Conservation (phyloP, 2,329 filamentous ascomycete genomes). For the Microdochium trichocladiopsis region DNA sequence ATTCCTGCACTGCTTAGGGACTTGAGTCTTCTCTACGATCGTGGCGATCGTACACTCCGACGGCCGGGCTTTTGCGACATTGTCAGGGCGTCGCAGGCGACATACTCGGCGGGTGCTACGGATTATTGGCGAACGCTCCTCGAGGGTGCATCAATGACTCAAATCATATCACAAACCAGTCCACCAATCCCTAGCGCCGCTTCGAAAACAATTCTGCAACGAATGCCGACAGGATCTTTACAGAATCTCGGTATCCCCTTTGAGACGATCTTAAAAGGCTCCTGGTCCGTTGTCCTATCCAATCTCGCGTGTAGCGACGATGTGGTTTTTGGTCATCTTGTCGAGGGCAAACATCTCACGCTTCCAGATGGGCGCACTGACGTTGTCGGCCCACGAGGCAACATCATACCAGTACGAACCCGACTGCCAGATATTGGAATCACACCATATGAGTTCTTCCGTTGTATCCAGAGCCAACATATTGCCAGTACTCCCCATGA, state of each 20-base stretch:
- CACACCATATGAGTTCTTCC: slow-evolving; percentile 41
- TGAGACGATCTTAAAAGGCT: slow-evolving; percentile 47
- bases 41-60: slow-evolving; percentile 19
- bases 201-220: slow-evolving; percentile 30
- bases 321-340: slow-evolving; percentile 48
- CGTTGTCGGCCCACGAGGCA: slow-evolving; percentile 39
- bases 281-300: slow-evolving; percentile 49
- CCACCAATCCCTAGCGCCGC: slow-evolving; percentile 30
- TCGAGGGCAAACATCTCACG: slow-evolving; percentile 37
- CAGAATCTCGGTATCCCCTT: slow-evolving; percentile 37
- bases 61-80: slow-evolving; percentile 41
- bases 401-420: slow-evolving; percentile 41
- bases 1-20: slow-evolving; percentile 39
- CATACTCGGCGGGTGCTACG: slow-evolving; percentile 27
- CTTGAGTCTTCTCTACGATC: slow-evolving; percentile 37
- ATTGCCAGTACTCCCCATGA: slow-evolving; percentile 39
- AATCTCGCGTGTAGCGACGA: slow-evolving; percentile 40
- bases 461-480: slow-evolving; percentile 40
- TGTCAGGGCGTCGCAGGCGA: slow-evolving; percentile 28
- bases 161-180: slow-evolving; percentile 31
- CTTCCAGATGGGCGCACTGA: slow-evolving; percentile 45
- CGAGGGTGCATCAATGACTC: slow-evolving; percentile 37
- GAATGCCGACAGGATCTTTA: slow-evolving; percentile 31
- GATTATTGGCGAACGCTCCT: slow-evolving; percentile 39
- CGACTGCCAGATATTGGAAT: slow-evolving; percentile 33